Percentiles rank a stretch among this genome's conserved stretches.
Evolutionary conservation across 2,329 filamentous ascomycete genomes (phyloP).

Genomic region (Claviceps sorghi): DNA sequence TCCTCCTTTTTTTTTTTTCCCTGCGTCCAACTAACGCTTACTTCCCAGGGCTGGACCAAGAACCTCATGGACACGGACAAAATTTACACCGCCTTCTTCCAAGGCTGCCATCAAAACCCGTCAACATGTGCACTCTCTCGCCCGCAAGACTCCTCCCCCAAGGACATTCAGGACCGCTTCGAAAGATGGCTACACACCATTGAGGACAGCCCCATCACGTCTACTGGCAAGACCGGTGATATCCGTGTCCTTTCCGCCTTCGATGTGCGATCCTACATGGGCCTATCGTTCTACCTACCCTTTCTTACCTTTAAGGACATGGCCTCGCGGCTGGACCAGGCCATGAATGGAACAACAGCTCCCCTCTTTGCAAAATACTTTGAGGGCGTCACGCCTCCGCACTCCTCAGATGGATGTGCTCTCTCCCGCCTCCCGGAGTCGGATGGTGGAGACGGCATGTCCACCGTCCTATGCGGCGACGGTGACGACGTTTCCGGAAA

Average conservation of each 20-base stretch:
- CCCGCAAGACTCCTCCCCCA: slow-evolving; percentile 1
- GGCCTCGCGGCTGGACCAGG: background rate
- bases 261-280: slow-evolving; percentile 9
- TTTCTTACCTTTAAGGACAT: slow-evolving; percentile 7
- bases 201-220: slow-evolving; percentile 11
- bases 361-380: background rate
- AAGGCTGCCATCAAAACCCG: slow-evolving; percentile 15
- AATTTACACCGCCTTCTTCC: slow-evolving; percentile 16
- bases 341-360: slow-evolving; percentile 3
- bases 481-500: slow-evolving; percentile 8
- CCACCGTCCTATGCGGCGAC: slow-evolving; percentile 8
- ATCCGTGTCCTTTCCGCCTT: slow-evolving; percentile 12
- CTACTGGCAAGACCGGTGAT: slow-evolving; percentile 7
- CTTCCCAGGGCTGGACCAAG: slow-evolving; percentile 12
- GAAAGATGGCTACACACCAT: slow-evolving; percentile 12
- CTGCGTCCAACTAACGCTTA: background rate
- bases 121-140: slow-evolving; percentile 2
- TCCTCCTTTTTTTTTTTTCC: background rate
- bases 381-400: background rate
- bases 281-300: slow-evolving; percentile 14
- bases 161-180: slow-evolving; percentile 11
- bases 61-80: slow-evolving; percentile 20
- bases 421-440: background rate
- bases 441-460: background rate
- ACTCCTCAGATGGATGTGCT: background rate